phyloP scores from a whole-genome alignment of 441 rosid genomes.

The Mallotus repandus region DNA sequence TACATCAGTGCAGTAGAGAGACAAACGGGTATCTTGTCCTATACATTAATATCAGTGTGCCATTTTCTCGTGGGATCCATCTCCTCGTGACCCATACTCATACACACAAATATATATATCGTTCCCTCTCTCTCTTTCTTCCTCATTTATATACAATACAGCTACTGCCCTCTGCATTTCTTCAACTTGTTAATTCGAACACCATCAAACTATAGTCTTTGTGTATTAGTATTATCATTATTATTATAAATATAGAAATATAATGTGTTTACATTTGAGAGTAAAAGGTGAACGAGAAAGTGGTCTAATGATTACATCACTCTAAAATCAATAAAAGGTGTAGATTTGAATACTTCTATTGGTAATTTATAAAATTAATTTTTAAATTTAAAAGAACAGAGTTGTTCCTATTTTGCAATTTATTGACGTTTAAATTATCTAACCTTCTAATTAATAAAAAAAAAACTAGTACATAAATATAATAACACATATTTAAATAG shows the following conservation, averaged over 20 bases:
- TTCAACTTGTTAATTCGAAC: neutral
- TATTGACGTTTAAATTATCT: too few species aligned
- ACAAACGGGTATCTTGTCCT: slow-evolving; percentile 38
- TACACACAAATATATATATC: neutral
- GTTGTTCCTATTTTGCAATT: too few species aligned
- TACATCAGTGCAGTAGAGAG: slow-evolving; percentile 22
- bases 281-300: too few species aligned
- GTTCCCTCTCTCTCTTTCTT: neutral
- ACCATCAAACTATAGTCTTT: too few species aligned
- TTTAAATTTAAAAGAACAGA: too few species aligned
- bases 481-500: too few species aligned
- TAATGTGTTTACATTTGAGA: neutral
- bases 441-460: too few species aligned
- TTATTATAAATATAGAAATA: neutral
- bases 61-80: slow-evolving; percentile 46
- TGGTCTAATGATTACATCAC: too few species aligned
- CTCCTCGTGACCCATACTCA: slow-evolving; percentile 36
- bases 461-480: too few species aligned
- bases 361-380: too few species aligned
- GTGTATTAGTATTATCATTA: neutral
- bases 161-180: neutral
- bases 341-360: too few species aligned
- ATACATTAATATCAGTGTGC: slow-evolving; percentile 37
- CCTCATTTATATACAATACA: neutral
- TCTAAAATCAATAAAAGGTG: too few species aligned